Base-by-base conservation (phyloP, 2,329 filamentous ascomycete genomes). In the Colletotrichum simmondsii region DNA sequence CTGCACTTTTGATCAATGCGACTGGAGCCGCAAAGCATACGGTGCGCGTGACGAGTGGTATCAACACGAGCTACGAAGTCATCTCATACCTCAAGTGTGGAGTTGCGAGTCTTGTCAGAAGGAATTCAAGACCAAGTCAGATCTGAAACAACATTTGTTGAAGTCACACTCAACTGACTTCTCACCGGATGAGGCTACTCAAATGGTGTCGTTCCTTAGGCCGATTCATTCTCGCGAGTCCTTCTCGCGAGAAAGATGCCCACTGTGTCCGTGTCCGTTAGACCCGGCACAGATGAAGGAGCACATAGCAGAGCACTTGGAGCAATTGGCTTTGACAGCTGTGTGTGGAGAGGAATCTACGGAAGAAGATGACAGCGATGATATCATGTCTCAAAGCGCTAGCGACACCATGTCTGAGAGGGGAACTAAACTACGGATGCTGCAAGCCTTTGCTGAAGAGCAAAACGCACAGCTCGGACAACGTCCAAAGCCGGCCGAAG, bases 1-100 rank as follows among this genome's bases (percentile, higher is more conserved):
- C 22, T 72, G 69, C 56, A 72, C 69, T 10, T 72, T 67, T 19
- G 69, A 72, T 6, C 35, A 68, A 6, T 72, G 69, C 52, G 35
- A 53, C 32, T 37, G 62, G 32, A n/a, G 62, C 6, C 62, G 60
- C 1, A 56, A 68, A 37, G 19, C 65, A 14, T 68, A 68, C 30
- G 65, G 63, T 12, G 30, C 35, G 16, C 30, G 64, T 7, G 35
- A 72, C 12, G 69, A 68, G 28, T 72, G 69, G 58, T 68, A 68
- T 8, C 57, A 52, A 4, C 58, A 68, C 32, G 69, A 72, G 42
- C 57, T 64, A 24, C 11, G 37, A 14, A 52, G 22, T 19, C 68
- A 72, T 49, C 56, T 57, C 4, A 58, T 72, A 26, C 32, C 62
- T 2, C 54, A 56, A 1, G 63, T 68, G 2, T 72, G 62, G 62